Evolutionary conservation across 768 basidiomycete species (phyloP), one percentile per base, ranked within the genome.

Genomic region (Suillus alpinus): DNA sequence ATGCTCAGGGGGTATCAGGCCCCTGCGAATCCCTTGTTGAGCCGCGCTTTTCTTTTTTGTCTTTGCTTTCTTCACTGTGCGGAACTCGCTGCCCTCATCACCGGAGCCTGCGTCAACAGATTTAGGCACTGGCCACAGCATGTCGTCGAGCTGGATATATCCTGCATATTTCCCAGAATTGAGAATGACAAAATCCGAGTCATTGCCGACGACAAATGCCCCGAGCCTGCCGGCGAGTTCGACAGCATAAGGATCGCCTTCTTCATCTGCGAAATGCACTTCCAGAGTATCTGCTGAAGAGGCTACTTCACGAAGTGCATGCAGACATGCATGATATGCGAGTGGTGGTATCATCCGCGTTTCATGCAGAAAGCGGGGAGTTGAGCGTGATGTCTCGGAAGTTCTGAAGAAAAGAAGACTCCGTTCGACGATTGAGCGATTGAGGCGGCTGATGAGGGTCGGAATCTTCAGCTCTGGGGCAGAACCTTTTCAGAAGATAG

Each of bases 231-330:
- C 91, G 10, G 92, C 92, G 8, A 94, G 79, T 65, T 91, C 91
- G 6, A 94, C 91, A n/a, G 88, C 86, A 66, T 85, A 92, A 3
- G 90, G 89, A 71, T 93, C 92, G 10, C 84, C 90, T 71, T 94
- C 92, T 72, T 87, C 87, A 65, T 93, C 91, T 6, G 91, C 91
- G 62, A 87, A 87, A 70, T 88, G 84, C 7, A 92, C 65, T 43
- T 85, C 76, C 20, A 91, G 68, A 6, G 66, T 65, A 20, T 75
- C 65, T 2, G 71, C 74, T 14, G 65, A 62, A n/a, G 73, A 64
- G 56, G 74, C 68, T 10, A 87, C 59, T 12, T 63, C 63, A 47
- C 77, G 67, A 3, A 94, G 72, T 9, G 84, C 82, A 50, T 83
- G 76, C 1, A 92, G 68, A 65, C 86, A 90, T 3, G 83, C 78